A percentile compares a stretch with the other conserved stretches of the same genome.
Conservation (phyloP, 179 eudicot species). For the Carnegiea gigantea region DNA sequence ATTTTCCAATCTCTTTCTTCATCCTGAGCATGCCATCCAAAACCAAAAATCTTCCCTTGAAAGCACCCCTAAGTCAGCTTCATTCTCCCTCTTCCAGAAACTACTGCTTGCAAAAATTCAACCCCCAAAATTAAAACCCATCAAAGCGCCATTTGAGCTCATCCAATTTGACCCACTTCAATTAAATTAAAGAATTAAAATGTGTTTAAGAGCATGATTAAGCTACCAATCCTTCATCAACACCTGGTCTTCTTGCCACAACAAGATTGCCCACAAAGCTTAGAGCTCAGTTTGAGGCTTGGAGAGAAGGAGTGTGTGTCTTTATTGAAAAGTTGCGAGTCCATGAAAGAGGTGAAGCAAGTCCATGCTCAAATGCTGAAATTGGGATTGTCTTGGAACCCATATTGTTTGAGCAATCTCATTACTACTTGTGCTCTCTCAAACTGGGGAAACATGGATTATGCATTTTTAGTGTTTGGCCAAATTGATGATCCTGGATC, state of each 20-base stretch:
- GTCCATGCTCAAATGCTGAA: constrained; percentile 57
- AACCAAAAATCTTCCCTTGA: not conserved
- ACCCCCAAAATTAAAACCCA: not conserved
- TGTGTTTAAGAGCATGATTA: constrained; percentile 43
- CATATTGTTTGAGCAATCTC: constrained; percentile 59
- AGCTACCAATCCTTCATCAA: constrained; percentile 46
- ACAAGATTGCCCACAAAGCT: constrained; percentile 34
- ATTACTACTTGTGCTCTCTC: constrained; percentile 65
- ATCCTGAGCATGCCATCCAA: not conserved
- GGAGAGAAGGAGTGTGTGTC: constrained; percentile 64
- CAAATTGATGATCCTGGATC: constrained; percentile 55
- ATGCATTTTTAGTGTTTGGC: constrained; percentile 55
- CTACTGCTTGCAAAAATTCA: not conserved
- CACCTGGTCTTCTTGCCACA: constrained; percentile 31
- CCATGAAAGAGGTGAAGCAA: constrained; percentile 58
- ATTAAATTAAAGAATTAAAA: not conserved
- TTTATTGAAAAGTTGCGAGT: constrained; percentile 49
- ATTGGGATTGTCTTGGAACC: constrained; percentile 46
- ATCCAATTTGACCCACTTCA: not conserved
- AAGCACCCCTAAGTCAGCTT: constrained; percentile 3
- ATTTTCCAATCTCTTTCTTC: not conserved
- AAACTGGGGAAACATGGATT: constrained; percentile 67
- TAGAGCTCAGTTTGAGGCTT: constrained; percentile 29
- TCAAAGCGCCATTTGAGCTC: not conserved
- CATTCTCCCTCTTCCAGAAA: not conserved